Evolutionary conservation across 176 grass and related monocot genomes (phyloP), one percentile per base, ranked within the genome.

Genomic region (Rhipidocladum racemiflorum): DNA sequence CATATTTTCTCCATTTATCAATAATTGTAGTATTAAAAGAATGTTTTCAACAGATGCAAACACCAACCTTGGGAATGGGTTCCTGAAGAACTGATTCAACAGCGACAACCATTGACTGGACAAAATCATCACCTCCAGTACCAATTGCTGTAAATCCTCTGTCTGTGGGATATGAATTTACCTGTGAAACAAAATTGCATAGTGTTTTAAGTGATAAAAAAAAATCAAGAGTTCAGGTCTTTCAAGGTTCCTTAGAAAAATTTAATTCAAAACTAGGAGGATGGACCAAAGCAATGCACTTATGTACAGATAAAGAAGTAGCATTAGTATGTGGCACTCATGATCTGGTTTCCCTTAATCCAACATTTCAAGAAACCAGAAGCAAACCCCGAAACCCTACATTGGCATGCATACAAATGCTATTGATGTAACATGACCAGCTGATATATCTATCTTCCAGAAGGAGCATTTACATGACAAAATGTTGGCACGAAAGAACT

Each of bases 141-240:
- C 92, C 92, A 74, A 99, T 99, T 85, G 96, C 91, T 74, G 96
- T 99, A 93, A 99, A 99, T 62, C 89, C 87, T 90, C 96, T 87
- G 76, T 88, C 85, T 12, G 81, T 95, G 18, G 96, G 96, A 88
- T 99, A 99, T 66, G 90, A 91, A 78, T 99, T 99, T 75, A 99
- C 96, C 92, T 99, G 67, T 70, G 24, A 62, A 76, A 23, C 7
- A 77, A 46, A 72, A 77, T 36, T 56, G 45, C 11, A 8, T 40
- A 61, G 54, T 35, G 20, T 42, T 51, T 61, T 75, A 75, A 70
- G 43, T 4, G 66, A 39, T 71, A 78, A 51, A 28, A 4, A 39
- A 44, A 77, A 60, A 9, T 42, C 10, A 68, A 65, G 38, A 46
- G 17, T 66, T 34, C 21, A 17, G 1, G 5, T 51, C 13, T 61